phyloP scores from a whole-genome alignment of 352 stramenopile genomes.

The Phytopythium mirpurense region DNA sequence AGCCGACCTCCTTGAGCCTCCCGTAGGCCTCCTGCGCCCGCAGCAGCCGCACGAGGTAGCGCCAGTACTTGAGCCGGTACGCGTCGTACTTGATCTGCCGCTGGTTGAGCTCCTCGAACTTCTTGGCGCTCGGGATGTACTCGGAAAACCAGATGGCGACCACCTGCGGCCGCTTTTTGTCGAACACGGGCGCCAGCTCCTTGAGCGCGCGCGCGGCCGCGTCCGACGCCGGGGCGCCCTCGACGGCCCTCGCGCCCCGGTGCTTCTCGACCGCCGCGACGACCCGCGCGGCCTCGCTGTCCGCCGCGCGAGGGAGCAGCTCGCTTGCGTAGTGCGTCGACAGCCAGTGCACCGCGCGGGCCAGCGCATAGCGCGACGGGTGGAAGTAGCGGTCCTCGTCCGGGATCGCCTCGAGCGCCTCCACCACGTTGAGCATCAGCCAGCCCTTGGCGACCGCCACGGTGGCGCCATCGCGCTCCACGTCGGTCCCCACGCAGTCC shows the following conservation, averaged over 20 bases:
- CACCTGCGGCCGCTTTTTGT: conserved; percentile 56
- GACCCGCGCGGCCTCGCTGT: conserved; percentile 8
- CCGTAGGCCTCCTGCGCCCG: conserved; percentile 46
- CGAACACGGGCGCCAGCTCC: conserved; percentile 52
- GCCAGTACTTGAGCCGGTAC: conserved; percentile 74
- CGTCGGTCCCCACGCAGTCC: not conserved
- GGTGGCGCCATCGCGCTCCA: not conserved
- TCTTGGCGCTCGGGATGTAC: conserved; percentile 60
- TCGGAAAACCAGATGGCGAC: conserved; percentile 76
- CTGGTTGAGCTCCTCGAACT: conserved; percentile 80
- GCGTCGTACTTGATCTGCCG: conserved; percentile 77
- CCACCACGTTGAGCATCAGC: conserved; percentile 60
- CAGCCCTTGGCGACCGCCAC: conserved; percentile 25
- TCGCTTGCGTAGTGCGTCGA: conserved; percentile 22
- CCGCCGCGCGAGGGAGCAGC: conserved; percentile 10
- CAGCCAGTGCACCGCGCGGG: conserved; percentile 49
- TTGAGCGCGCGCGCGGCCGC: conserved; percentile 40
- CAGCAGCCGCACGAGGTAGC: conserved; percentile 55
- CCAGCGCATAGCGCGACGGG: conserved; percentile 53
- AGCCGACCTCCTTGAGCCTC: conserved; percentile 58
- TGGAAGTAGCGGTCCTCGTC: conserved; percentile 83
- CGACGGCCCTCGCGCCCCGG: conserved; percentile 11
- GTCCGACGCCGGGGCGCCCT: conserved; percentile 15
- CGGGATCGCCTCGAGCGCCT: conserved; percentile 69
- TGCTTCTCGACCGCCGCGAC: conserved; percentile 19